These are phyloP conservation scores for Obba rivulosa DNA, from an alignment of 768 basidiomycete genomes.

Conservation along the genomic window DNA sequence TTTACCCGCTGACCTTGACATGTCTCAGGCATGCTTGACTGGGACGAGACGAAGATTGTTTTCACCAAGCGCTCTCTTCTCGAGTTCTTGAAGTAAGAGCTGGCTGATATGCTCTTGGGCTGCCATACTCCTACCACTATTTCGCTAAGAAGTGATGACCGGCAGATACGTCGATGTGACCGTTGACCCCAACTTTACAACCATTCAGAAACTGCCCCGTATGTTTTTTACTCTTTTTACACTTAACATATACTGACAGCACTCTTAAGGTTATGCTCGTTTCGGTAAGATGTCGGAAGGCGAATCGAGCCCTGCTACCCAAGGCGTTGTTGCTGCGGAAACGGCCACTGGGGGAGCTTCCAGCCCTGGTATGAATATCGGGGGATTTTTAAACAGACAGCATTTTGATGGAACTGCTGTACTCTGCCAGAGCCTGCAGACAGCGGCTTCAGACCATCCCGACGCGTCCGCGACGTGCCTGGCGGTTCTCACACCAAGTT, in stretches of 20 bases:
- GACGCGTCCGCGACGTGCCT: slow-evolving; percentile 52
- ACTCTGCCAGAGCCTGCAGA: slow-evolving; percentile 17
- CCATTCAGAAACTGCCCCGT: slow-evolving; percentile 76
- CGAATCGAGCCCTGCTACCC: neutral
- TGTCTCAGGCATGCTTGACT: slow-evolving; percentile 68
- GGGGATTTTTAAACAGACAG: neutral
- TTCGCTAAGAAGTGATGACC: slow-evolving; percentile 9
- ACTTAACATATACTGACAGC: neutral
- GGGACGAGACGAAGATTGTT: slow-evolving; percentile 71
- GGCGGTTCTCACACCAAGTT: slow-evolving; percentile 46
- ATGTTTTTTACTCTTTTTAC: slow-evolving; percentile 13
- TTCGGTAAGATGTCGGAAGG: slow-evolving; percentile 48
- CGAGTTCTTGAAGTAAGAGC: slow-evolving; percentile 68
- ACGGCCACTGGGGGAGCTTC: too few relatives aligned
- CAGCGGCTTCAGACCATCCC: slow-evolving; percentile 43
- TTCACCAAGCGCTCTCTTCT: slow-evolving; percentile 75
- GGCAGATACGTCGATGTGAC: slow-evolving; percentile 67
- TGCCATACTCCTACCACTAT: slow-evolving; percentile 8
- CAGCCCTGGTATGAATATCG: too few relatives aligned
- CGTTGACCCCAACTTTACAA: slow-evolving; percentile 69
- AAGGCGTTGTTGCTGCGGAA: neutral
- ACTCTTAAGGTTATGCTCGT: slow-evolving; percentile 55
- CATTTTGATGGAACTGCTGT: neutral
- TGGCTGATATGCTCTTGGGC: slow-evolving; percentile 2
- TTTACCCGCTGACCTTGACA: neutral